phyloP scores from a whole-genome alignment of 495 filamentous ascomycete species.

The Talaromyces trachyspermus region DNA sequence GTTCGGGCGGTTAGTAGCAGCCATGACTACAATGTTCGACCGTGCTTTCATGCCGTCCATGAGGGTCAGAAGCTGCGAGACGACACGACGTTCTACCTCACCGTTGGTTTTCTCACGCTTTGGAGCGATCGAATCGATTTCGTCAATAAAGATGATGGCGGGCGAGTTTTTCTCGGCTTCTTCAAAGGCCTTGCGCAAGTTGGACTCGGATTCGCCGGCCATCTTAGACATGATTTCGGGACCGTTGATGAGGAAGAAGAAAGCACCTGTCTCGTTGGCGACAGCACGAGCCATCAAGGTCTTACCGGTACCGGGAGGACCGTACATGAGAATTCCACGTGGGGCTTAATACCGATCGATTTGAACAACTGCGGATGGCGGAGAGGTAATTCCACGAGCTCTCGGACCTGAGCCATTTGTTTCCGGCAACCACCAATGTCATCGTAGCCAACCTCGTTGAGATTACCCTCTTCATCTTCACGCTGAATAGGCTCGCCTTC shows the following conservation, averaged over 20 bases:
- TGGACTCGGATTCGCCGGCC: slow-evolving; percentile 99
- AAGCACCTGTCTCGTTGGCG: slow-evolving; percentile 97
- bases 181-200: slow-evolving; percentile 99
- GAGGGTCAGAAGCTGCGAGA: slow-evolving; percentile 97
- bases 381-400: slow-evolving; percentile 93
- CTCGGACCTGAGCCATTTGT: slow-evolving; percentile 98
- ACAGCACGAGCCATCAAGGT: slow-evolving; percentile 98
- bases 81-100: slow-evolving; percentile 97
- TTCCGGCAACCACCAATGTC: slow-evolving; percentile 99
- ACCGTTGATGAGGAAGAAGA: slow-evolving; percentile 99
- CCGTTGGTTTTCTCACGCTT: slow-evolving; percentile 95
- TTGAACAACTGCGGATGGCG: slow-evolving; percentile 98
- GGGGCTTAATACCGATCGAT: slow-evolving; percentile 99
- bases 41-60: slow-evolving; percentile 99
- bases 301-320: slow-evolving; percentile 99
- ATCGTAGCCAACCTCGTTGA: slow-evolving; percentile 98
- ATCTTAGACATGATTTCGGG: slow-evolving; percentile 98
- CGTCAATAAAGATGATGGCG: slow-evolving; percentile 98
- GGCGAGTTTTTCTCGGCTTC: slow-evolving; percentile 97
- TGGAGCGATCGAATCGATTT: slow-evolving; percentile 98
- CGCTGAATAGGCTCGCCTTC: slow-evolving; percentile 98
- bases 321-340: slow-evolving; percentile 97
- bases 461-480: slow-evolving; percentile 96
- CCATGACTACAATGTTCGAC: slow-evolving; percentile 99
- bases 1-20: slow-evolving; percentile 96